Base-by-base conservation (phyloP, 2,329 filamentous ascomycete species). In the Ustulina deusta region DNA sequence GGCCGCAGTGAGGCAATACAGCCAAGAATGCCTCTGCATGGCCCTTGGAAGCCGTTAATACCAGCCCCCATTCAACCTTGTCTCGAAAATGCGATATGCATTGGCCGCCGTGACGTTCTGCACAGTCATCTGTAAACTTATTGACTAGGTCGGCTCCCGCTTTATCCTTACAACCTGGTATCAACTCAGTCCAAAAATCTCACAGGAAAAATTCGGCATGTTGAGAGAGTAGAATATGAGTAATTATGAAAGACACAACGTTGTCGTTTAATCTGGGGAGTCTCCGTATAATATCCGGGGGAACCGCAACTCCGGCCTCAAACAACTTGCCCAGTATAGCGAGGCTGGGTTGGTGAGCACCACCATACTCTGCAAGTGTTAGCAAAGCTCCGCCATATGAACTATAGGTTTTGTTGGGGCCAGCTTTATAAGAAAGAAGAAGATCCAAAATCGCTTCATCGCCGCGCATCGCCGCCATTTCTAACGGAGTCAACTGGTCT, bases 391-490 rank as follows among this genome's bases (percentile, higher is more conserved):
- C 11, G 15, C 6, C 46, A n/a, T 1, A 6, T 49, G 25, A 15
- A 27, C 20, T 4, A 22, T 52, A 46, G 6, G 22, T 22, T 54
- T 59, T 59, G 20, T 59, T 64, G 1, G 62, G 55, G 22, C 59
- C 55, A 7, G 36, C 62, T 46, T 46, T 48, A 11, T 54, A 15
- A 6, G 46, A 64, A 36, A 64, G 61, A 36, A 64, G 52, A 2
- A 62, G 22, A n/a, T 49, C 58, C 1, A 55, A 7, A 34, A 57
- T 20, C n/a, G 2, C 25, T 44, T 52, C 25, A 17, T 57, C 5
- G 42, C 38, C 17, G n/a, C 2, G 0, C 1, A 0, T 6, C 17
- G 54, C 54, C 22, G 44, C 61, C 6, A 2, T 7, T 54, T 64
- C 49, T 17, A 59, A 29, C 15, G n/a, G 55, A 27, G 61, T 64